Percentiles rank a stretch among this genome's conserved stretches.
Evolutionary conservation across 495 filamentous ascomycete species (phyloP).

Genomic region (Sporormia fimetaria): DNA sequence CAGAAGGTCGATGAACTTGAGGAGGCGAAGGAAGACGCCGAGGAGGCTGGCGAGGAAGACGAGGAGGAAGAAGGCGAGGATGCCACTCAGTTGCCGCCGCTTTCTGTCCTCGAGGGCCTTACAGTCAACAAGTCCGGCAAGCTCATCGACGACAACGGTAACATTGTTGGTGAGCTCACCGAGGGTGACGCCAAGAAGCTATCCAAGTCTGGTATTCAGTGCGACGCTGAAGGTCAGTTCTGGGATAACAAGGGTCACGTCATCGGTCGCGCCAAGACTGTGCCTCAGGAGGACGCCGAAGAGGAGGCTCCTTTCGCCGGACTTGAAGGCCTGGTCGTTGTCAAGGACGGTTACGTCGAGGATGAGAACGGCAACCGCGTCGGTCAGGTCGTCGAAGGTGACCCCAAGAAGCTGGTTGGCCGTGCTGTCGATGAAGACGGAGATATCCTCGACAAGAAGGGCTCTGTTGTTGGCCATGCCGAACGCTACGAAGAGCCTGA

Average conservation of each 20-base stretch:
- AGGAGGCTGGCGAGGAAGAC: slow-evolving; percentile 28
- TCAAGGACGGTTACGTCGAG: slow-evolving; percentile 47
- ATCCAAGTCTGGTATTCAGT: slow-evolving; percentile 30
- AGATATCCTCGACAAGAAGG: slow-evolving; percentile 51
- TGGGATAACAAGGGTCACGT: slow-evolving; percentile 38
- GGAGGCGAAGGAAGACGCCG: slow-evolving; percentile 21
- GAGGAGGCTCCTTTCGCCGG: slow-evolving; percentile 53
- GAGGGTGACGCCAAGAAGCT: slow-evolving; percentile 38
- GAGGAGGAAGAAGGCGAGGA: slow-evolving; percentile 31
- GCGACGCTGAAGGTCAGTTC: slow-evolving; percentile 34
- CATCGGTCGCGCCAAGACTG: slow-evolving; percentile 35
- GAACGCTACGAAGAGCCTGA: slow-evolving; percentile 45
- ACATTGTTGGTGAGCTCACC: slow-evolving; percentile 35
- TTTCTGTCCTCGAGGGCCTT: slow-evolving; percentile 50
- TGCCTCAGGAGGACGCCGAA: slow-evolving; percentile 39
- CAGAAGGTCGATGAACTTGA: slow-evolving; percentile 17
- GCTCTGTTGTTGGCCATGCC: slow-evolving; percentile 49
- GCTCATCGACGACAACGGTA: slow-evolving; percentile 33
- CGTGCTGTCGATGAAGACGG: slow-evolving; percentile 54
- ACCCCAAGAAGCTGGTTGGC: slow-evolving; percentile 52
- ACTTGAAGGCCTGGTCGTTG: slow-evolving; percentile 50
- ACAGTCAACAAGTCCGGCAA: slow-evolving; percentile 53
- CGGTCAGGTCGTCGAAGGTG: slow-evolving; percentile 48
- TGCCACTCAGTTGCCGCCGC: slow-evolving; percentile 37
- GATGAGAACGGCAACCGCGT: slow-evolving; percentile 50